These are phyloP conservation scores for Lignosus rhinocerotis DNA, from an alignment of 1,284 basidiomycete species.

Conservation along the genomic window DNA sequence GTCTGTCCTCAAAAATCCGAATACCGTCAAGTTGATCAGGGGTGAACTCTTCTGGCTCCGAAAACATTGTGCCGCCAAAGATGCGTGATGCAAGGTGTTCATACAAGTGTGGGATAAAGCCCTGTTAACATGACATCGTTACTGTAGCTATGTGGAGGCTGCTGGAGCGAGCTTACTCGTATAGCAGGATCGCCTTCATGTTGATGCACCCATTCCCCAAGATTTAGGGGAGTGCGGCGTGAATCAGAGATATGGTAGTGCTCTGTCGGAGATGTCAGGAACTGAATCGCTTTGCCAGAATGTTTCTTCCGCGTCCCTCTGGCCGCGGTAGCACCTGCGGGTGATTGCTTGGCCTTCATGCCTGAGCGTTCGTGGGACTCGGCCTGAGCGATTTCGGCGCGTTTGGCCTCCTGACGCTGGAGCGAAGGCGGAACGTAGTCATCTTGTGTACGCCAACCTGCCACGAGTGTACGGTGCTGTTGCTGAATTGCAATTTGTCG, in stretches of 20 bases:
- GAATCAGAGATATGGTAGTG: conserved; percentile 20
- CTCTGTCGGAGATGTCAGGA: too few species aligned
- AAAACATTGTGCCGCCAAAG: conserved; percentile 4
- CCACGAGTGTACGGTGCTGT: neutral
- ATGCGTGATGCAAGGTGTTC: conserved; percentile 27
- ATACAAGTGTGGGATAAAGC: conserved; percentile 24
- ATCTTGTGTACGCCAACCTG: neutral
- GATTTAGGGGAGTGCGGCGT: too few species aligned
- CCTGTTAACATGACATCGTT: conserved; percentile 9
- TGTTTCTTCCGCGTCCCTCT: too few species aligned
- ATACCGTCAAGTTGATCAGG: conserved; percentile 15
- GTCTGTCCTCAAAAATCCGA: conserved; percentile 26
- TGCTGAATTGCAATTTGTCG: neutral
- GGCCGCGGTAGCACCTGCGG: too few species aligned
- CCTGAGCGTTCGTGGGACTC: neutral
- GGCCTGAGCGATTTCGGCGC: neutral
- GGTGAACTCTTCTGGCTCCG: conserved; percentile 18
- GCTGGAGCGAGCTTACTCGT: neutral
- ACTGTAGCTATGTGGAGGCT: too few species aligned
- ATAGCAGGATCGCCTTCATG: neutral
- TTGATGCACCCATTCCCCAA: neutral
- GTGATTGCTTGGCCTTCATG: neutral
- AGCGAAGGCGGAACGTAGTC: neutral
- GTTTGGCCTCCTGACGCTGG: neutral
- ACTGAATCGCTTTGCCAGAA: too few species aligned